These are phyloP conservation scores for Boletus pseudopeckii DNA, from an alignment of 768 basidiomycete species.

Conservation along the genomic window DNA sequence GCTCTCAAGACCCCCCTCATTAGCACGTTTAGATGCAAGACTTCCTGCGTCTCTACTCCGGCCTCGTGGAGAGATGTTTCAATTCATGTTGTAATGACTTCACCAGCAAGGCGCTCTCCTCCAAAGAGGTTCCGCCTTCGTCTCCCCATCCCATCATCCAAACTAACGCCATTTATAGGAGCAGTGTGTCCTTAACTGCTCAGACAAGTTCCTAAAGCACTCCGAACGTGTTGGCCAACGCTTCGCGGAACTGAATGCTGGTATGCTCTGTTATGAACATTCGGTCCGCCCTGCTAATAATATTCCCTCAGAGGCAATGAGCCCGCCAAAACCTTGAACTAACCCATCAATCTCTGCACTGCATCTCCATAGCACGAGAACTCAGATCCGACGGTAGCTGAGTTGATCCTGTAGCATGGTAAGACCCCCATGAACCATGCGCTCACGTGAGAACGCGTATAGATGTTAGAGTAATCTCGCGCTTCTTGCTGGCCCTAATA, in stretches of 20 bases:
- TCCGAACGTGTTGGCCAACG: slow-evolving; percentile 90
- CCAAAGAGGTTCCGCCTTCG: slow-evolving; percentile 71
- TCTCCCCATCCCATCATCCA: neutral
- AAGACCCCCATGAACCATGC: slow-evolving; percentile 7
- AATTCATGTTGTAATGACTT: slow-evolving; percentile 94
- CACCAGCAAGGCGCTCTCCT: slow-evolving; percentile 88
- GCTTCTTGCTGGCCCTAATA: slow-evolving; percentile 12
- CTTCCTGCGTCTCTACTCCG: slow-evolving; percentile 92
- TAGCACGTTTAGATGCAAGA: slow-evolving; percentile 82
- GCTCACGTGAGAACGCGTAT: slow-evolving; percentile 12
- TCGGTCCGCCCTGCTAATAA: neutral
- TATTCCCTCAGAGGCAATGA: slow-evolving; percentile 31
- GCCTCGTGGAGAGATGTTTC: slow-evolving; percentile 95
- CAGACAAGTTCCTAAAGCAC: slow-evolving; percentile 97
- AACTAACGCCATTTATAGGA: slow-evolving; percentile 49
- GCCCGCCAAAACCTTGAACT: slow-evolving; percentile 28
- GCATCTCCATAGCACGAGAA: neutral
- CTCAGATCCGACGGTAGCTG: slow-evolving; percentile 2
- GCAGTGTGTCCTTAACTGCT: slow-evolving; percentile 87
- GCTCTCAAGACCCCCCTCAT: slow-evolving; percentile 4
- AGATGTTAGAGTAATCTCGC: slow-evolving; percentile 18
- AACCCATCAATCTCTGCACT: neutral
- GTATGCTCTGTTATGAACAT: slow-evolving; percentile 42
- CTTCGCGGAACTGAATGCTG: slow-evolving; percentile 90
- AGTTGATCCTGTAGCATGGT: slow-evolving; percentile 11